Evolutionary conservation across 1,284 basidiomycete species (phyloP), one percentile per base, ranked within the genome.

Genomic region (Ceratobasidium sp.): DNA sequence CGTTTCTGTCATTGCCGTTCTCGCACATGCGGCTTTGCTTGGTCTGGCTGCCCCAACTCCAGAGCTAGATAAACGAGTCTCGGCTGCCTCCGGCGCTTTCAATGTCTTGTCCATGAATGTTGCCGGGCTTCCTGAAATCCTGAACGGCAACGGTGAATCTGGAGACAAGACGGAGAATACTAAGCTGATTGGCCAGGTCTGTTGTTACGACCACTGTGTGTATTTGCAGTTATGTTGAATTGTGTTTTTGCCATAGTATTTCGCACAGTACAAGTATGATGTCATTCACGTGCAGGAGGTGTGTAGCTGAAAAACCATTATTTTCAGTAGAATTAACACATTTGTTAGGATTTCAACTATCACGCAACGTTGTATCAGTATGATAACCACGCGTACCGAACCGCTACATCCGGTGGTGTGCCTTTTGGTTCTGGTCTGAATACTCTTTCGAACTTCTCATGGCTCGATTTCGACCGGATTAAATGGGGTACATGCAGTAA

Each of bases 201-300:
- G 29, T 44, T 57, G 27, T 75, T 31, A 36, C 65, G 79, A 81
- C 7, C 76, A 82, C 54, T 81, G 81, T n/a, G 69, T 60, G 36
- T 5, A 45, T 44, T 60, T 7, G 22, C 33, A 22, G 36, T 22
- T 41, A 45, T 24, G 44, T 41, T 41, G 36, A 41, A 4, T 41
- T 4, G 11, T 82, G 82, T 59, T 81, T 11, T 41, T 41, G 36
- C 59, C 80, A 1, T 76, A 81, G 41, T 79, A 80, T 22, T 78
- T 83, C 17, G 76, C 73, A 29, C 80, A 81, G 2, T 84, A 81
- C 75, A 82, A 81, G 69, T 69, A 69, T 24, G 66, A 44, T 24
- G 77, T 84, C 54, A 81, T 84, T 62, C 80, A 84, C 57, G 83
- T 84, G 14, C 81, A 84, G 75, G 84, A 84, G 77, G 66, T 57